Evolutionary conservation across 2,329 filamentous ascomycete genomes (phyloP).

Genomic region (Ilyonectria sp.): DNA sequence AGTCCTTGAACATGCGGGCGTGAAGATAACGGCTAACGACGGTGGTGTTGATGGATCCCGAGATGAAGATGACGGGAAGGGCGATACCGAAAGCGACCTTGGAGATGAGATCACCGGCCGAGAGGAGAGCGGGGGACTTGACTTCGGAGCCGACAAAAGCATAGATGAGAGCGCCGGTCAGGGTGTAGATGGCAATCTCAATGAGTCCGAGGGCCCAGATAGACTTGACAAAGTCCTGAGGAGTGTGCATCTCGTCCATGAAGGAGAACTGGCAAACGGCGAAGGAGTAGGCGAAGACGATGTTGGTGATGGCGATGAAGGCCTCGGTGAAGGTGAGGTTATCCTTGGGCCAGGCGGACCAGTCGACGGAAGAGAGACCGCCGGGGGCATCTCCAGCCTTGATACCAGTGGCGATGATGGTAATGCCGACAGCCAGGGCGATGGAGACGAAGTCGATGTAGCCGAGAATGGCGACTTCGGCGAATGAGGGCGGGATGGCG

Average conservation of each 20-base stretch:
- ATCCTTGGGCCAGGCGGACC: constrained; percentile 63
- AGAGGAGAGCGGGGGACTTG: constrained; percentile 77
- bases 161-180: constrained; percentile 79
- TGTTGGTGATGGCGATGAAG: constrained; percentile 76
- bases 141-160: constrained; percentile 76
- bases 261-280: constrained; percentile 67
- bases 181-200: constrained; percentile 76
- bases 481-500: constrained; percentile 64
- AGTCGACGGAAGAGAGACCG: constrained; percentile 52
- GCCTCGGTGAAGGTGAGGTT: constrained; percentile 66
- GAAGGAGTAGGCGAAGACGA: constrained; percentile 78
- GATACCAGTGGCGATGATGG: constrained; percentile 76
- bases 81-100: constrained; percentile 81
- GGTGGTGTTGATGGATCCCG: constrained; percentile 77
- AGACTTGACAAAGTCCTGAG: constrained; percentile 64
- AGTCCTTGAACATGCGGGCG: constrained; percentile 61
- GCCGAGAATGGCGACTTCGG: constrained; percentile 64
- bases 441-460: constrained; percentile 75
- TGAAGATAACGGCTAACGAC: constrained; percentile 64
- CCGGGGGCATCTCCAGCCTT: constrained; percentile 50
- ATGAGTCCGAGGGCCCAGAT: constrained; percentile 74
- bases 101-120: constrained; percentile 70
- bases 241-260: constrained; percentile 69
- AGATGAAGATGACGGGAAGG: constrained; percentile 81
- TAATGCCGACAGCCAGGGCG: constrained; percentile 73